Conservation (phyloP, 2,329 filamentous ascomycete genomes). For the Hymenoscyphus scutula region DNA sequence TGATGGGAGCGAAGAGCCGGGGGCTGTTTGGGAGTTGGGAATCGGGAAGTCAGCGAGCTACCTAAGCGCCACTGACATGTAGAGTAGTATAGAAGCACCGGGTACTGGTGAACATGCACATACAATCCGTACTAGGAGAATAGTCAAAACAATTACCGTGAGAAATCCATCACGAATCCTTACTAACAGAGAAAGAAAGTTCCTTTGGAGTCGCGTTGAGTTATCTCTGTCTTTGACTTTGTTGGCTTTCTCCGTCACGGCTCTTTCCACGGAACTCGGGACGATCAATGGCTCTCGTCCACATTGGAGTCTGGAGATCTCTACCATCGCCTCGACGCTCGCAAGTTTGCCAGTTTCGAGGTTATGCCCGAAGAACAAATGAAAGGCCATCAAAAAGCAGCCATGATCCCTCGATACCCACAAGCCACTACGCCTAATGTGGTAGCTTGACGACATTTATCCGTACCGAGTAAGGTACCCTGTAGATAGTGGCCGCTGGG, state of each 20-base stretch:
- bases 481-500: neutral
- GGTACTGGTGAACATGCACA: neutral
- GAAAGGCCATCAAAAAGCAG: neutral
- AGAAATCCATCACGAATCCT: neutral
- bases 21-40: constrained; percentile 27
- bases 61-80: neutral
- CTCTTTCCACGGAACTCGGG: neutral
- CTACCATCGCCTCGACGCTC: constrained; percentile 2
- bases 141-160: neutral
- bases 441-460: neutral
- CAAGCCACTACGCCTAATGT: neutral
- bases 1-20: constrained; percentile 22
- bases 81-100: neutral
- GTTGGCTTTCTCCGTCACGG: neutral
- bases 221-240: neutral
- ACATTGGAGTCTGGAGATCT: neutral
- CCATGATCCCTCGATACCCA: neutral
- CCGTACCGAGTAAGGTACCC: neutral
- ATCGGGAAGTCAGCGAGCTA: neutral
- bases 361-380: neutral
- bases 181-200: neutral
- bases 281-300: neutral
- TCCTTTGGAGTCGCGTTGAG: neutral
- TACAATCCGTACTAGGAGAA: neutral
- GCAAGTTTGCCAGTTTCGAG: constrained; percentile 7